Evolutionary conservation across 805 yeast genomes (phyloP).

Genomic region (Saccharomycopsis fibuligera): DNA sequence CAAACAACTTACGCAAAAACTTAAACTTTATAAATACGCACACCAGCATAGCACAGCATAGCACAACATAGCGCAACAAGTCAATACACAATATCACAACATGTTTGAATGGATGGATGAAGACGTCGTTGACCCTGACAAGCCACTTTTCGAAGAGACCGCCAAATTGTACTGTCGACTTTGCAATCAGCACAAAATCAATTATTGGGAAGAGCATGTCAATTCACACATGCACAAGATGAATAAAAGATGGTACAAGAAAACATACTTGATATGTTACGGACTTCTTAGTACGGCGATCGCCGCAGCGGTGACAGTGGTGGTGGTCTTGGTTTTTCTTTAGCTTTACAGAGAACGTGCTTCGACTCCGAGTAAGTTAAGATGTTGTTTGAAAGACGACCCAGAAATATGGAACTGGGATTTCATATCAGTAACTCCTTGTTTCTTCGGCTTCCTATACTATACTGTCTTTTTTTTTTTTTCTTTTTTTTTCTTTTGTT

Average conservation of each 20-base stretch:
- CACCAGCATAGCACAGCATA: too few species aligned
- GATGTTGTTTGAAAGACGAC: too few species aligned
- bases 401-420: too few species aligned
- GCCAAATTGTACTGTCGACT: slow-evolving; percentile 17
- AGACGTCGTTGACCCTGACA: slow-evolving; percentile 12
- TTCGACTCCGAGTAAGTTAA: too few species aligned
- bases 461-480: too few species aligned
- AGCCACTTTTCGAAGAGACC: slow-evolving; percentile 11
- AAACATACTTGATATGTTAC: background rate
- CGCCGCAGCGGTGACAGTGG: background rate
- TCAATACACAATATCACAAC: background rate
- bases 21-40: too few species aligned
- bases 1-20: too few species aligned
- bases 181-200: slow-evolving; percentile 13
- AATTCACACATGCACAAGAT: background rate
- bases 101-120: slow-evolving; percentile 17
- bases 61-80: background rate
- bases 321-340: background rate
- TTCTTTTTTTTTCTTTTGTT: too few species aligned
- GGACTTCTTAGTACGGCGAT: background rate
- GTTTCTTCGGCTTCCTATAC: too few species aligned
- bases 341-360: too few species aligned
- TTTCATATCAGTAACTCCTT: too few species aligned
- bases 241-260: slow-evolving; percentile 5
- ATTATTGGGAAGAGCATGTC: slow-evolving; percentile 13